Conservation (phyloP, 345 rosid genomes). For the Citrus unshiu region DNA sequence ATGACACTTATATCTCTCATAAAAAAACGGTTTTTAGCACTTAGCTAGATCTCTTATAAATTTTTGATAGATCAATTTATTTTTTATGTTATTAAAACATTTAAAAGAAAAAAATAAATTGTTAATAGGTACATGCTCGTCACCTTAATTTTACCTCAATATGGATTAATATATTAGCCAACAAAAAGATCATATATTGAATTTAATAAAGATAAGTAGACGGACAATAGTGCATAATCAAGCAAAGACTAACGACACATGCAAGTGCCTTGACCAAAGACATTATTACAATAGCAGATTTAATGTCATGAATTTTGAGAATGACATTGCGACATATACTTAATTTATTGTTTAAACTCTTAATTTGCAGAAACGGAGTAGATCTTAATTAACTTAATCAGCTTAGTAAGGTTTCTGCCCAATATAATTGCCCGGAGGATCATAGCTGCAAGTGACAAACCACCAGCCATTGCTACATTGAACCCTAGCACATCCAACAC, state of each 20-base stretch:
- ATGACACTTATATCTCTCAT: too few relatives aligned
- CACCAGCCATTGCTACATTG: conserved; percentile 18
- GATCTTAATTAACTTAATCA: not conserved
- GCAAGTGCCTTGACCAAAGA: not conserved
- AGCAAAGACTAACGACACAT: not conserved
- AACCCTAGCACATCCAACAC: conserved; percentile 19
- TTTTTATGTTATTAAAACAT: too few relatives aligned
- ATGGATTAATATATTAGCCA: too few relatives aligned
- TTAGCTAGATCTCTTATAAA: too few relatives aligned
- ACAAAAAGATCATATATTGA: too few relatives aligned
- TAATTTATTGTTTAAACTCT: not conserved
- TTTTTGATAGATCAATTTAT: too few relatives aligned
- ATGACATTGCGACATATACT: not conserved
- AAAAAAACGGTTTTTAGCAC: too few relatives aligned
- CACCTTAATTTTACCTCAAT: too few relatives aligned
- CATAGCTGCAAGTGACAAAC: conserved; percentile 17
- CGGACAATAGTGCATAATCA: not conserved
- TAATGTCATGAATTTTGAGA: not conserved
- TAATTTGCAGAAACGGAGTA: not conserved
- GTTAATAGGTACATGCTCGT: too few relatives aligned
- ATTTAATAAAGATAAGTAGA: not conserved
- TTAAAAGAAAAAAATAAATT: too few relatives aligned
- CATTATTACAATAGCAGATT: not conserved
- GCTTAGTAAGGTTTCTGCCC: conserved; percentile 13
- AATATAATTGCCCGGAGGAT: conserved; percentile 10